phyloP scores from a whole-genome alignment of 768 basidiomycete species.

The Amanita molliuscula region DNA sequence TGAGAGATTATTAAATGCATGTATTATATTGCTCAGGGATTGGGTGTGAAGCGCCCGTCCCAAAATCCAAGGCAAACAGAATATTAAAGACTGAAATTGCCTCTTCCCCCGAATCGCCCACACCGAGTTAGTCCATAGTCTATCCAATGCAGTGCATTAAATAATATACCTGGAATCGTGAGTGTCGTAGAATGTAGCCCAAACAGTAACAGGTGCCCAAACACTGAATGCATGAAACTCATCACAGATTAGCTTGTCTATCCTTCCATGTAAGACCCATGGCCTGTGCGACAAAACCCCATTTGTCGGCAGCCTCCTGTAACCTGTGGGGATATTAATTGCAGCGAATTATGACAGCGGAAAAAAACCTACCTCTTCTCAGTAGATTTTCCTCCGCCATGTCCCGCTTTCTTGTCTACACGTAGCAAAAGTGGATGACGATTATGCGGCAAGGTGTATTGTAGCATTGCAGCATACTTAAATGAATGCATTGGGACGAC shows the following conservation, averaged over 20 bases:
- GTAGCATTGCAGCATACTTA: conserved; percentile 74
- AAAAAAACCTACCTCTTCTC: conserved; percentile 42
- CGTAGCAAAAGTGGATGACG: conserved; percentile 65
- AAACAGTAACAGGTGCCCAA: neutral
- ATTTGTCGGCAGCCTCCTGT: conserved; percentile 67
- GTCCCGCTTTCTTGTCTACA: conserved; percentile 73
- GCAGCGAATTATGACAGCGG: neutral
- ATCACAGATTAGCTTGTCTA: conserved; percentile 11
- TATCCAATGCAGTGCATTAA: neutral
- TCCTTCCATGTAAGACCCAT: conserved; percentile 39
- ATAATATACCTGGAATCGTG: neutral
- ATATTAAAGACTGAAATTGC: conserved; percentile 77
- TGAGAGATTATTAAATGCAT: conserved; percentile 16
- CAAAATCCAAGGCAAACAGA: conserved; percentile 80
- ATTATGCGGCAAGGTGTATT: conserved; percentile 54
- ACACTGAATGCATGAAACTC: neutral
- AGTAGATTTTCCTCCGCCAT: conserved; percentile 73
- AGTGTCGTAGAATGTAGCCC: neutral
- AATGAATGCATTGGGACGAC: conserved; percentile 85
- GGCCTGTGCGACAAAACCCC: conserved; percentile 63
- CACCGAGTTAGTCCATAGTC: neutral
- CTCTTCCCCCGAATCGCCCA: conserved; percentile 8
- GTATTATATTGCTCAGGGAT: neutral
- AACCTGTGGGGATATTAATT: conserved; percentile 33
- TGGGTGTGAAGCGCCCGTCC: conserved; percentile 65